A percentile compares a stretch with the other conserved stretches of the same genome.
Evolutionary conservation across 2,329 filamentous ascomycete genomes (phyloP).

Genomic region (Fusarium sp.): DNA sequence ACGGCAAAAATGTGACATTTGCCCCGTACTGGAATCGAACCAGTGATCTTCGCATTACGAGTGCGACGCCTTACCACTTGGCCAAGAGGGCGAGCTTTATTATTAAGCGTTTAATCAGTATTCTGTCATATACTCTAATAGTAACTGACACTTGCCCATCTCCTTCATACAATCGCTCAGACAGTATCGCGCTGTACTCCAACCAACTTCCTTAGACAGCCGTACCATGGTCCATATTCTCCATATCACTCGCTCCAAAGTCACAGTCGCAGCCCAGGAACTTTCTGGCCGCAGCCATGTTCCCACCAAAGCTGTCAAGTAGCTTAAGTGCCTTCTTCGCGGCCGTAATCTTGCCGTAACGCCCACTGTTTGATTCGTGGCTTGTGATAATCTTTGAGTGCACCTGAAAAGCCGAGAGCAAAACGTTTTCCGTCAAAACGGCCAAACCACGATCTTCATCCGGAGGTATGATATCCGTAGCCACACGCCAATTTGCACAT

Average conservation of each 20-base stretch:
- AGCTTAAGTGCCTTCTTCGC: slow-evolving; percentile 68
- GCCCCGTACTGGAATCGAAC: slow-evolving; percentile 46
- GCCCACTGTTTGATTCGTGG: slow-evolving; percentile 70
- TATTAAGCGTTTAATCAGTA: not conserved
- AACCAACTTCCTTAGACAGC: slow-evolving; percentile 4
- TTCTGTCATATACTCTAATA: no score
- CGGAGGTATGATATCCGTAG: slow-evolving; percentile 59
- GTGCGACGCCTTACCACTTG: slow-evolving; percentile 48
- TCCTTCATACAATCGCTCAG: no score
- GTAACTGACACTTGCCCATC: no score
- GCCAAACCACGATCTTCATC: slow-evolving; percentile 57
- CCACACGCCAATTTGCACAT: slow-evolving; percentile 71
- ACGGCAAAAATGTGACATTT: not conserved
- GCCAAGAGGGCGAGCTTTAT: slow-evolving; percentile 41
- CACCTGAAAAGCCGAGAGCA: slow-evolving; percentile 77
- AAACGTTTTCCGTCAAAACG: slow-evolving; percentile 59
- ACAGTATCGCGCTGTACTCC: no score
- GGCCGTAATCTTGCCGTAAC: slow-evolving; percentile 79
- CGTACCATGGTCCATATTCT: slow-evolving; percentile 28
- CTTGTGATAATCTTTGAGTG: slow-evolving; percentile 77
- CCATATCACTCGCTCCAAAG: not conserved
- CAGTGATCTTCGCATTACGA: slow-evolving; percentile 47
- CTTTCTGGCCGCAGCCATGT: slow-evolving; percentile 64
- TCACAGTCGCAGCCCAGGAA: slow-evolving; percentile 74
- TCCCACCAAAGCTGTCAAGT: slow-evolving; percentile 60